Evolutionary conservation across 2,329 filamentous ascomycete species (phyloP).

Genomic region (Neurospora crassa): DNA sequence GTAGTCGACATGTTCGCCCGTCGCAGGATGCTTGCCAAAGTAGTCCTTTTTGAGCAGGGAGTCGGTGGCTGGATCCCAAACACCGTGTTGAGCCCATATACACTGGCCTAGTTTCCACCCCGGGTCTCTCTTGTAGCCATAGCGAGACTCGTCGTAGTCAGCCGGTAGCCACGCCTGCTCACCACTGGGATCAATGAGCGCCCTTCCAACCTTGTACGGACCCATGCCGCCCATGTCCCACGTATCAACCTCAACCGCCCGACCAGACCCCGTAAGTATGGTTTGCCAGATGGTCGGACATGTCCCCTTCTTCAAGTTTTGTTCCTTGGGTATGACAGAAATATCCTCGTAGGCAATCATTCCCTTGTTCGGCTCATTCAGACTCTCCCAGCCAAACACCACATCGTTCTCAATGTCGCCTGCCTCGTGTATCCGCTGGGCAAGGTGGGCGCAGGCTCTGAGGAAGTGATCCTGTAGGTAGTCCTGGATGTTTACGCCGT

Average conservation of each 20-base stretch:
- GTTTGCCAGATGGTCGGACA: conserved; percentile 92
- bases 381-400: conserved; percentile 89
- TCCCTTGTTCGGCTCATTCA: conserved; percentile 92
- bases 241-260: conserved; percentile 79
- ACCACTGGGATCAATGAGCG: conserved; percentile 80
- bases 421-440: conserved; percentile 76
- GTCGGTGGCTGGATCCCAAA: conserved; percentile 81
- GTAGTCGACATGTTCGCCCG: conserved; percentile 66
- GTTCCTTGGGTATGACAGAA: conserved; percentile 70
- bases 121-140: conserved; percentile 81
- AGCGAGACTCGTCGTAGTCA: conserved; percentile 77
- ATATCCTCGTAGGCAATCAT: conserved; percentile 78
- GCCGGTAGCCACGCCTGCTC: conserved; percentile 72
- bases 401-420: conserved; percentile 79
- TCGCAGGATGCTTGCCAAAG: conserved; percentile 69
- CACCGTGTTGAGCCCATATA: conserved; percentile 90
- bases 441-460: conserved; percentile 69
- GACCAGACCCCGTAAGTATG: conserved; percentile 81
- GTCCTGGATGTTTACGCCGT: conserved; percentile 93
- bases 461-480: conserved; percentile 85
- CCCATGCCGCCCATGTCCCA: conserved; percentile 94
- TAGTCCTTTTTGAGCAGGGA: conserved; percentile 75
- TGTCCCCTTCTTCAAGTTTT: conserved; percentile 86
- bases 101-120: conserved; percentile 92
- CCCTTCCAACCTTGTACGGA: conserved; percentile 77